Evolutionary conservation across 1,284 basidiomycete genomes (phyloP).

Genomic region (Austroboletus novae-zelandiae): DNA sequence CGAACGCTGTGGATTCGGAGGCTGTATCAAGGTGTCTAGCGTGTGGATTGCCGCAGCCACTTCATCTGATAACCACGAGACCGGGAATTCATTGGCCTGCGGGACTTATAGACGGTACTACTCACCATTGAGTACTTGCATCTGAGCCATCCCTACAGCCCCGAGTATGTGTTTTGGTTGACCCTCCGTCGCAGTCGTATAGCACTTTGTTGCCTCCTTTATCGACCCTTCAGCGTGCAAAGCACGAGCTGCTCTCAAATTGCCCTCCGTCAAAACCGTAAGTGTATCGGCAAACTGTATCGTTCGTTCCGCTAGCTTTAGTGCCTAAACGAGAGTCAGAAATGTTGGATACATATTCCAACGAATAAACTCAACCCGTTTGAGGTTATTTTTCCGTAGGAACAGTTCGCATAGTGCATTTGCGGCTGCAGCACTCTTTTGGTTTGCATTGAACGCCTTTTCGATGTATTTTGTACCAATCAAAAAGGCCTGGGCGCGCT

Average conservation of each 20-base stretch:
- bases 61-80: conserved; percentile 50
- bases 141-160: conserved; percentile 82
- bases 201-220: conserved; percentile 68
- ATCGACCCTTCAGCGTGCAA: conserved; percentile 67
- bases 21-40: conserved; percentile 76
- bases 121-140: conserved; percentile 78
- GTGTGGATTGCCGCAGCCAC: conserved; percentile 81
- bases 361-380: conserved; percentile 38
- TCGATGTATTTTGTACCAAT: conserved; percentile 68
- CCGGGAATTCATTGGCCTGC: neutral
- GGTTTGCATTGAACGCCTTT: conserved; percentile 73
- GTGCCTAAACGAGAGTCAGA: conserved; percentile 47
- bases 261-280: conserved; percentile 75
- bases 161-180: conserved; percentile 76
- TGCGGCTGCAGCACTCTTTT: conserved; percentile 72
- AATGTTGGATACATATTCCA: neutral
- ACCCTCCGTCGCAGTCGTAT: conserved; percentile 70
- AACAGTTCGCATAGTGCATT: conserved; percentile 77
- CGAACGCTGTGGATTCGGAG: conserved; percentile 59
- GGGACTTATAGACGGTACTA: neutral
- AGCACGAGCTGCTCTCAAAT: conserved; percentile 75
- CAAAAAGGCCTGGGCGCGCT: conserved; percentile 55
- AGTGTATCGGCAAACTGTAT: conserved; percentile 90
- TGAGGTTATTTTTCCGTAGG: conserved; percentile 61
- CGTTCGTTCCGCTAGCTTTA: conserved; percentile 90